Percentiles rank a stretch among this genome's conserved stretches.
Conservation (phyloP, 108 stramenopile genomes). For the Skeletonema tropicum region DNA sequence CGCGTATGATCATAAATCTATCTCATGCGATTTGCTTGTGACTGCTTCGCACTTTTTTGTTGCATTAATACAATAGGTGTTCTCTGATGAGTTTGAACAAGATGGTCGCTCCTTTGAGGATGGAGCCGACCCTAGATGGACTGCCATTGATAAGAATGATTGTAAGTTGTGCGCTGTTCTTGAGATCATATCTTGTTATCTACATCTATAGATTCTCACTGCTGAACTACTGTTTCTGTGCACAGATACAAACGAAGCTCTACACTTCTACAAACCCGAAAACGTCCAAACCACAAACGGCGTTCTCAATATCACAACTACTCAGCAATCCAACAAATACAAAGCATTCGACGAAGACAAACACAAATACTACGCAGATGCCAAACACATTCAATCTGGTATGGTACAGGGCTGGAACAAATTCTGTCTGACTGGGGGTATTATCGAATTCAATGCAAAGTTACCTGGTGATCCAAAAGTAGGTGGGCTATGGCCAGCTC, state of each 20-base stretch:
- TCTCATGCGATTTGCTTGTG: neutral
- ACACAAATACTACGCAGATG: constrained; percentile 70
- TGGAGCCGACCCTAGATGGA: constrained; percentile 95
- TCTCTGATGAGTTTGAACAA: constrained; percentile 95
- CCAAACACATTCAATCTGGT: constrained; percentile 78
- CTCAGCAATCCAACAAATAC: constrained; percentile 65
- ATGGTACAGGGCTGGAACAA: constrained; percentile 95
- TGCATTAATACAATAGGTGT: constrained; percentile 49
- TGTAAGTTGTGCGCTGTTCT: constrained; percentile 35
- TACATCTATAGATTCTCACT: neutral
- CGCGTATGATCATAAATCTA: neutral
- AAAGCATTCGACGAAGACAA: constrained; percentile 85
- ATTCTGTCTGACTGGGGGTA: constrained; percentile 91
- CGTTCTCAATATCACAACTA: constrained; percentile 74
- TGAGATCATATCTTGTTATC: neutral
- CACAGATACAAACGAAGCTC: constrained; percentile 85
- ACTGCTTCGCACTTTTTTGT: neutral
- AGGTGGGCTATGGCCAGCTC: constrained; percentile 91
- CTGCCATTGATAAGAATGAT: constrained; percentile 90
- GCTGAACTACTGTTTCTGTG: neutral
- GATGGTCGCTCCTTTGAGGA: constrained; percentile 88
- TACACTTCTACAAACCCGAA: constrained; percentile 81
- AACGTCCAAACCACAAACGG: constrained; percentile 76
- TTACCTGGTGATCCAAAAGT: constrained; percentile 74
- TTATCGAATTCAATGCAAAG: constrained; percentile 85